Base-by-base conservation (phyloP, 1,284 basidiomycete species). In the Pseudozyma pruni region DNA sequence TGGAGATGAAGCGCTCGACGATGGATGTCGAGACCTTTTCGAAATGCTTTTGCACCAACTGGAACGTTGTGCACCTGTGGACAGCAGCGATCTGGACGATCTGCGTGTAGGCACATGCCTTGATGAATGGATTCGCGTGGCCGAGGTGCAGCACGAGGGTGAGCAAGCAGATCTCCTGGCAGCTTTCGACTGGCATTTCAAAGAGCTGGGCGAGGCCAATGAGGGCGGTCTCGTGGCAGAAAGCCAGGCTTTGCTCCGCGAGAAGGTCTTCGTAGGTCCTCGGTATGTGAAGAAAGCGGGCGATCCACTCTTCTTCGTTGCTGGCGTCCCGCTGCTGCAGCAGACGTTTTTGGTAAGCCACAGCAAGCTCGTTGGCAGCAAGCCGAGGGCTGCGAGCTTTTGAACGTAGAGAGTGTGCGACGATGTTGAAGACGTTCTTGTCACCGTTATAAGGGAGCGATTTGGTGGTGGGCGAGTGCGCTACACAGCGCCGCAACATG, bases 1-100 rank as follows among this genome's bases (percentile, higher is more conserved):
- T 73, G n/a, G 70, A 61, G 49, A 58, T 62, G 51, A 75, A 72
- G 41, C 68, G 67, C 31, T 75, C 73, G 3, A 79, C 64, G 14
- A 80, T 72, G 27, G 57, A 61, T 0, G 59, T 64, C 23, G 72
- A 73, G 25, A 81, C 64, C 13, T 52, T 52, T 25, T 66, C 71
- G 25, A 80, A 62, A 35, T 72, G 67, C 42, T 75, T 75, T 4
- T 60, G 59, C n/a, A 81, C 69, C n/a, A 81, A 62, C 52, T 80
- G 76, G 42, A 72, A 81, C 9, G 72, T 77, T 7, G 79, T 80
- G 51, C 72, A 75, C 40, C 56, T 20, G 14, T 78, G 70, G 19
- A 60, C 48, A 6, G 61, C 53, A 5, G 78, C 77, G 8, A 81
- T 69, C 43, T 80, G 66, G 13, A 72, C 64, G 20, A 78, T 70